Evolutionary conservation across 2,329 filamentous ascomycete genomes (phyloP), one percentile per base, ranked within the genome.

Genomic region (Ascochyta rabiei): DNA sequence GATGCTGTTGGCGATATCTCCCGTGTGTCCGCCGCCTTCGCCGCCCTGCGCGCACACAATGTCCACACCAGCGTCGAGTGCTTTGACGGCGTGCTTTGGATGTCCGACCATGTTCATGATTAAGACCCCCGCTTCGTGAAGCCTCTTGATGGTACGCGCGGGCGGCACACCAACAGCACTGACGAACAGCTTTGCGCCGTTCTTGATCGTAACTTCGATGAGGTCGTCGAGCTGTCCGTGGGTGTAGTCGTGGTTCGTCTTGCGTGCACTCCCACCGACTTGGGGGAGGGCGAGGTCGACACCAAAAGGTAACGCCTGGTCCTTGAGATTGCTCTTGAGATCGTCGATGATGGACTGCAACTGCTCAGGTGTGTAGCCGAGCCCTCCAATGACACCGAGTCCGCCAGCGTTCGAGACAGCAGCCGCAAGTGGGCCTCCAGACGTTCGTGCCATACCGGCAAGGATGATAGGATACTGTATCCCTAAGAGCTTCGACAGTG

Each of bases 81-180:
- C 93, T 79, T 97, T 97, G 73, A 88, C 84, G 0, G 93, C 93
- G 74, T 98, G 93, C 73, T 89, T 91, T 2, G 93, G 93, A 67
- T 93, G 90, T 0, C 93, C 93, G 18, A 97, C 92, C 93, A 97
- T 97, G 75, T 97, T 97, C 92, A 97, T 97, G 31, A 97, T 82
- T 55, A 96, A 72, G 35, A 98, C 89, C 0, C 89, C 90, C 0
- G 89, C 88, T 8, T 82, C 81, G 70, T 98, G 93, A 39, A 98
- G 81, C 40, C 86, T 79, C 63, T 90, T 86, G 53, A 97, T 89
- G 4, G 93, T 85, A 53, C 80, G 75, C 40, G 80, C 79, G 0
- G 93, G 91, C 15, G 93, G 93, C 19, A 97, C 89, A 8, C 93
- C 93, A 0, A 97, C 92, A 1, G 93, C 93, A 47, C 83, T 87